Evolutionary conservation across 768 basidiomycete species (phyloP), one percentile per base, ranked within the genome.

Genomic region (Piloderma croceum): DNA sequence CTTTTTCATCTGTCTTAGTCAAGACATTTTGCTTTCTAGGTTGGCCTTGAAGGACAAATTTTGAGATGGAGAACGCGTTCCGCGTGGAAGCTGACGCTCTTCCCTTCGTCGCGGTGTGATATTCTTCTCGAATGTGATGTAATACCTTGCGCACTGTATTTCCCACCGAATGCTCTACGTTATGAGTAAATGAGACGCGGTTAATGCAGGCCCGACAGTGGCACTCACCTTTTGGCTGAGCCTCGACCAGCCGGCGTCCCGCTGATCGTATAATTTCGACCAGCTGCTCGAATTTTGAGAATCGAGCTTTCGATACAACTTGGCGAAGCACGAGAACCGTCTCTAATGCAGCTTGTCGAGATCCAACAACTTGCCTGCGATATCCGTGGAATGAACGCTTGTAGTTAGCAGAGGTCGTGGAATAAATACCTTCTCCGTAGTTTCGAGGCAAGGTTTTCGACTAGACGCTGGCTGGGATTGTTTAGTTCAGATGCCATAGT

Each of bases 121-220:
- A 93, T 57, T 99, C 96, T 62, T 99, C 96, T 36, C 91, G 78
- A 42, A 99, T 84, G 54, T 96, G 86, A 57, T 93, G 90, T 20
- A 97, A 69, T 18, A 97, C 81, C 54, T 90, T 90, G 27, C 92
- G 80, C 29, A 93, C 84, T 17, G 93, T 93, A 59, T 98, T 98
- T 18, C 91, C 91, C 24, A 96, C 85, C 33, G 91, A 87, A 56
- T 93, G 83, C 59, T 99, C 96, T 97, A 63, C 12, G 23, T 29
- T 6, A 17, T 18, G 36, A 36, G 44, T 15, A 36, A 53, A 9
- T 33, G 15, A 35, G 43, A 38, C 32, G 31, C 15, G 24, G 31
- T 45, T 42, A 24, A 34, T 34, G 41, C 36, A 20, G 48, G 35
- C 18, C 23, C 29, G 39, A 22, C 35, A 43, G 33, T 38, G 24